Conservation (phyloP, 2,329 filamentous ascomycete genomes). For the Colletotrichum lindemuthianum region DNA sequence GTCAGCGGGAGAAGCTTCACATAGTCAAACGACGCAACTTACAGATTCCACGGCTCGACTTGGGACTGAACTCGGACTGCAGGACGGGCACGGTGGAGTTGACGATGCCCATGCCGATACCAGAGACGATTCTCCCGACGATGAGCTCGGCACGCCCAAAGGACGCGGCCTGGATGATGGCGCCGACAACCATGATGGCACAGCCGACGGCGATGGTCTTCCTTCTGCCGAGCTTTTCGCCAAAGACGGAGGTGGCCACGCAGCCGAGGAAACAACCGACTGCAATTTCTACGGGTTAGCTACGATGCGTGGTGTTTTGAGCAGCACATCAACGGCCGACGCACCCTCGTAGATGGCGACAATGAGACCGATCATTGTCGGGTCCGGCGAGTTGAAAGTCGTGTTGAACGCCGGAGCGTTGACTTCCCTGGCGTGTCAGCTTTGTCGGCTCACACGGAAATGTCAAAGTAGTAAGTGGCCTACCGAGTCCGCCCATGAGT, state of each 20-base stretch:
- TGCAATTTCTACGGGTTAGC: conserved; percentile 13
- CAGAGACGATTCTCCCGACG: conserved; percentile 57
- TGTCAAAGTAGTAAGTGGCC: neutral
- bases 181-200: conserved; percentile 54
- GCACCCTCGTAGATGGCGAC: conserved; percentile 56
- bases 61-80: conserved; percentile 54
- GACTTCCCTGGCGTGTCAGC: conserved; percentile 42
- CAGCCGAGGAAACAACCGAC: conserved; percentile 45
- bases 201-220: conserved; percentile 52
- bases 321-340: neutral
- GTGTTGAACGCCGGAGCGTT: conserved; percentile 51
- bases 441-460: neutral
- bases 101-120: conserved; percentile 57
- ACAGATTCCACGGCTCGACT: conserved; percentile 49
- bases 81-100: conserved; percentile 57
- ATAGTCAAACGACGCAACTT: conserved; percentile 1
- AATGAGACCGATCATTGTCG: conserved; percentile 56
- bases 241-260: conserved; percentile 46
- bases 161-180: conserved; percentile 54
- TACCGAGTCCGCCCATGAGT: conserved; percentile 51
- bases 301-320: neutral
- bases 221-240: conserved; percentile 55
- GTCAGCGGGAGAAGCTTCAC: neutral
- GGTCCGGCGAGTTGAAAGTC: conserved; percentile 51
- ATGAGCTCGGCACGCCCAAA: conserved; percentile 56